Evolutionary conservation across 345 rosid species (phyloP), one percentile per base, ranked within the genome.

Genomic region (Bruguiera gymnorhiza): DNA sequence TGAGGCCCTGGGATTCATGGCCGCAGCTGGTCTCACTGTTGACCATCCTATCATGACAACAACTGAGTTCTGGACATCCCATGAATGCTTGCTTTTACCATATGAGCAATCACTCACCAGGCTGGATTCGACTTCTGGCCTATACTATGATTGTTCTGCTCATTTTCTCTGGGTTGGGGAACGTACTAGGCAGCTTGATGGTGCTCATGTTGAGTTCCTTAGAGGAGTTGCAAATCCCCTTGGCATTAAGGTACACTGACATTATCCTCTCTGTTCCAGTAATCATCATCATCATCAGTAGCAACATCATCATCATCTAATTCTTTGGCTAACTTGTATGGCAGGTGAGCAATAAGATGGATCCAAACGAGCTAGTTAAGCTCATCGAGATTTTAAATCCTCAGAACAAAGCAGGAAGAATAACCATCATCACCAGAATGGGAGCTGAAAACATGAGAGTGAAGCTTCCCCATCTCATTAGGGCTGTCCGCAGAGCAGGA

Each of bases 361-460:
- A 76, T 46, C 75, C 79, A 43, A 43, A 54, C 20, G 75, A 76
- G 64, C 67, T 76, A 19, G 79, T 76, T 43, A 76, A 76, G 36
- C 71, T 70, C 39, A 66, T 70, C 53, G 71, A 76, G 20, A 76
- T 76, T 60, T 50, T 76, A 32, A 76, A 76, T 26, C 71, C 79
- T 24, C 56, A 48, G 24, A 76, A 70, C 66, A 76, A 70, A 52
- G 69, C 79, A 2, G 79, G 79, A 48, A 76, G 79, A 48, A 60
- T 76, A 9, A 70, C 79, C 61, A 67, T 76, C 60, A 76, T 76
- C 19, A 39, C 62, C n/a, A 70, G 79, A 71, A 70, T 70, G 75
- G 79, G 79, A 15, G 79, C 79, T 48, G 79, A 76, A 56, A 76
- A 76, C 63, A 71, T 66, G 79, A 76, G 79, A 54, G 72, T 70